Evolutionary conservation across 352 stramenopile genomes (phyloP).

Genomic region (Achlya hypogyna): DNA sequence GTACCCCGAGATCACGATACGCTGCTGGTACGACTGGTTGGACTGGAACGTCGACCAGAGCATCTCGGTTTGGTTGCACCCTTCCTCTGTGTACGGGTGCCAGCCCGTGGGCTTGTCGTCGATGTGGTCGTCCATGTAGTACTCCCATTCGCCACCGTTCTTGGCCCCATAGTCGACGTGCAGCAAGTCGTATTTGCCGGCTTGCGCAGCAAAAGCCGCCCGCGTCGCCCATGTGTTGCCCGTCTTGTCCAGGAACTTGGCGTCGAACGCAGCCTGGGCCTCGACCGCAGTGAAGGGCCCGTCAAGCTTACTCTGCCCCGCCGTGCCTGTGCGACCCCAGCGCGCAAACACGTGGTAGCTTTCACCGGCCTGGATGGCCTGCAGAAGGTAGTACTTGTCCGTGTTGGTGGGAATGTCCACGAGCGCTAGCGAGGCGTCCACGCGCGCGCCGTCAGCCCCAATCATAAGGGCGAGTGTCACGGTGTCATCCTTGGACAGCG

Average conservation of each 20-base stretch:
- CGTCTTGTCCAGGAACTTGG: slow-evolving; percentile 9
- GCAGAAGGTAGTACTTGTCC: slow-evolving; percentile 14
- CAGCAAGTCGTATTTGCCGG: slow-evolving; percentile 9
- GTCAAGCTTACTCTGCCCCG: not conserved
- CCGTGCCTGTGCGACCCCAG: slow-evolving; percentile 6
- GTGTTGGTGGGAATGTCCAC: not conserved
- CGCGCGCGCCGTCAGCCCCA: not conserved
- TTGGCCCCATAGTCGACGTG: not conserved
- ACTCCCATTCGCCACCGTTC: not conserved
- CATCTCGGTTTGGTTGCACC: not conserved
- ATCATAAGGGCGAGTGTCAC: not conserved
- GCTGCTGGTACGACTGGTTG: not conserved
- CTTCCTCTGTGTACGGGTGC: not conserved
- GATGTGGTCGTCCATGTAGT: slow-evolving; percentile 13
- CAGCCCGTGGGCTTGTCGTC: not conserved
- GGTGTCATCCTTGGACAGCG: not conserved
- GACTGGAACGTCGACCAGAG: not conserved
- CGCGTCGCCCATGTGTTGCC: not conserved
- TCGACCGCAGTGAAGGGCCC: not conserved
- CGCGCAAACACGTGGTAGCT: slow-evolving; percentile 1
- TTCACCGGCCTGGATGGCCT: not conserved
- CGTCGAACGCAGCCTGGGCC: not conserved
- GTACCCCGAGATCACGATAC: not conserved
- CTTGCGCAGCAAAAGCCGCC: not conserved
- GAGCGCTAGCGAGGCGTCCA: not conserved